Base-by-base conservation (phyloP, 352 stramenopile species). In the Thalassiosira mediterranea region DNA sequence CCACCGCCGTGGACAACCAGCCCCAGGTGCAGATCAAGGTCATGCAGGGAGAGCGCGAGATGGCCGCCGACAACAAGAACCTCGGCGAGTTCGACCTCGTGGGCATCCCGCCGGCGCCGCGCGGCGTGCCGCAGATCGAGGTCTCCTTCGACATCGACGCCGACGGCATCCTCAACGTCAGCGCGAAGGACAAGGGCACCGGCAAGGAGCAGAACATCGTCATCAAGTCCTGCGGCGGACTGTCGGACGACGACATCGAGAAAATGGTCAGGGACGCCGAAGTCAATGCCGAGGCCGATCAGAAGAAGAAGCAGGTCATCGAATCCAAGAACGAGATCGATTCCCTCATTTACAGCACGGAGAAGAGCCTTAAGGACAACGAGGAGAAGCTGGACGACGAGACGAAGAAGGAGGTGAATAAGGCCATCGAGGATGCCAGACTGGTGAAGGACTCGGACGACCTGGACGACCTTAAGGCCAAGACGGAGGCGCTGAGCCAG, bases 81-180 rank as follows among this genome's bases (percentile, higher is more conserved):
- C 89, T 99, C 2, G 97, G 97, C 70, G 91, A 98, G 79, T 99
- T 99, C 83, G 96, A 99, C 87, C 87, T 99, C 28, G 90, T 97
- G 25, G 97, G 96, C 68, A 98, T 99, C 79, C 96, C 96, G 47
- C 96, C 96, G 31, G 96, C 97, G 44, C 96, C 96, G 46, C 93
- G 96, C 81, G 96, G 96, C 58, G 90, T 98, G 47, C 96, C 96
- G 42, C 96, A 99, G 86, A 98, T 99, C 70, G 96, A 98, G 74
- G 96, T 99, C 19, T 96, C 92, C 38, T 99, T 99, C 75, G 97
- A 99, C 87, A 98, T 99, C 86, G 96, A 99, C 83, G 96, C 96
- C 5, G 97, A 99, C 86, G 96, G 96, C 88, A 98, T 99, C 81
- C 87, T 99, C 60, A 97, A 98, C 83, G 96, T 99, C 7, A 93